Percentiles rank a stretch among this genome's conserved stretches.
Evolutionary conservation across 1,284 basidiomycete genomes (phyloP).

Genomic region (Puccinia horiana): DNA sequence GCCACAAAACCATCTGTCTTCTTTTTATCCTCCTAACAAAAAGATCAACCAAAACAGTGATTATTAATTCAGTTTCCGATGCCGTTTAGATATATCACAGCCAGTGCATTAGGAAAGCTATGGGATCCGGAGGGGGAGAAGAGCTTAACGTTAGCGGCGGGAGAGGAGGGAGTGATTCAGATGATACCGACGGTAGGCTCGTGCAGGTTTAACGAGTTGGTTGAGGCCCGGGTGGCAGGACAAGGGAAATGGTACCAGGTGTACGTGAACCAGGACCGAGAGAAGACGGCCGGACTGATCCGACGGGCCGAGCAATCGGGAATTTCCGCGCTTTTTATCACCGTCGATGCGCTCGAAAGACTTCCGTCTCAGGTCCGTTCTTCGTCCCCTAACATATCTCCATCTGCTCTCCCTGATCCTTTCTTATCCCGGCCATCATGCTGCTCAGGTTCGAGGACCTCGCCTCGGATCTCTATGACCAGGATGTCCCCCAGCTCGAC

Average conservation of each 20-base stretch:
- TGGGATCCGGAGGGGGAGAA: slow-evolving; percentile 62
- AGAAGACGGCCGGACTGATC: slow-evolving; percentile 77
- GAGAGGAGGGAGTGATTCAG: slow-evolving; percentile 76
- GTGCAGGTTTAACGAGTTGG: slow-evolving; percentile 83
- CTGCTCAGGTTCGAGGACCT: slow-evolving; percentile 31
- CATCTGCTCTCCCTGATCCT: background rate
- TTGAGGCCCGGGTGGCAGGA: slow-evolving; percentile 72
- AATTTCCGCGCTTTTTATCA: slow-evolving; percentile 72
- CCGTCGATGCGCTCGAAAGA: slow-evolving; percentile 86
- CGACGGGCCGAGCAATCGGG: slow-evolving; percentile 79
- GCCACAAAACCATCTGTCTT: background rate
- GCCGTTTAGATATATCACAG: slow-evolving; percentile 69
- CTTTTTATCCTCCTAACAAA: too few relatives aligned
- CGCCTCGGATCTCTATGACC: slow-evolving; percentile 17
- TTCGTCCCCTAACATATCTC: background rate
- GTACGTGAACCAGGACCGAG: slow-evolving; percentile 82
- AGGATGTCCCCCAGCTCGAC: slow-evolving; percentile 62
- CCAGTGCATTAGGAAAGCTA: slow-evolving; percentile 82
- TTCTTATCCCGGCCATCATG: background rate
- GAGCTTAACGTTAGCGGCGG: slow-evolving; percentile 79
- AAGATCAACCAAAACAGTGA: too few relatives aligned
- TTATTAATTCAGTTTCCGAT: background rate
- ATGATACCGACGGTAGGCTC: slow-evolving; percentile 91
- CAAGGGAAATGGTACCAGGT: slow-evolving; percentile 80
- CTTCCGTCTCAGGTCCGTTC: slow-evolving; percentile 36